phyloP scores from a whole-genome alignment of 129 eudicot species.

The Helianthus tuberosus region DNA sequence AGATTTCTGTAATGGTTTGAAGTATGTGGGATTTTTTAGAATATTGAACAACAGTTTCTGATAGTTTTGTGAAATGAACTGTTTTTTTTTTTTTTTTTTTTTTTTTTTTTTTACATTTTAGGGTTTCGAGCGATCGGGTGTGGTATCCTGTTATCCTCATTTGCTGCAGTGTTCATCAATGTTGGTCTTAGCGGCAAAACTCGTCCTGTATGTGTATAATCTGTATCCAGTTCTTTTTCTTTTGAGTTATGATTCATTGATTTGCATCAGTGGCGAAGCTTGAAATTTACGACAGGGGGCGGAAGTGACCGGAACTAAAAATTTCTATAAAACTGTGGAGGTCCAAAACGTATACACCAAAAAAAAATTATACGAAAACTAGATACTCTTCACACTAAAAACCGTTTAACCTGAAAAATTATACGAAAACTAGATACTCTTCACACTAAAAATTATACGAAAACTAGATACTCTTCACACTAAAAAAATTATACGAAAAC shows the following conservation, averaged over 20 bases:
- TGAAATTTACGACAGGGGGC: too few relatives aligned
- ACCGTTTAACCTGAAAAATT: too few relatives aligned
- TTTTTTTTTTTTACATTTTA: neutral
- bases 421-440: too few relatives aligned
- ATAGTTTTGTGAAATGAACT: neutral
- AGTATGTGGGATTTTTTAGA: neutral
- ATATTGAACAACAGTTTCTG: neutral
- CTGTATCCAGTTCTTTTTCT: neutral
- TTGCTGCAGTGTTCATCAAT: constrained; percentile 62
- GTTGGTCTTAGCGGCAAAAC: constrained; percentile 72
- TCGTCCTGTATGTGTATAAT: constrained; percentile 54
- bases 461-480: too few relatives aligned
- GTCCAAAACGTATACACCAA: too few relatives aligned
- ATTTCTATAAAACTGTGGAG: too few relatives aligned
- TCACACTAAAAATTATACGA: too few relatives aligned
- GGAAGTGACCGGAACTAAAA: too few relatives aligned
- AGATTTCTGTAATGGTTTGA: neutral
- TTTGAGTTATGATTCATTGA: neutral
- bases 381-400: too few relatives aligned
- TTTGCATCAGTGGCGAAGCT: too few relatives aligned
- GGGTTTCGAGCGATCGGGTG: constrained; percentile 86
- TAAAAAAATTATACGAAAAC: too few relatives aligned
- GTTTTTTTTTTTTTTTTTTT: neutral
- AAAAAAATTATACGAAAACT: too few relatives aligned
- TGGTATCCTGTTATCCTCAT: constrained; percentile 56